Base-by-base conservation (phyloP, 2,329 filamentous ascomycete species). In the Zymoseptoria crescenta region DNA sequence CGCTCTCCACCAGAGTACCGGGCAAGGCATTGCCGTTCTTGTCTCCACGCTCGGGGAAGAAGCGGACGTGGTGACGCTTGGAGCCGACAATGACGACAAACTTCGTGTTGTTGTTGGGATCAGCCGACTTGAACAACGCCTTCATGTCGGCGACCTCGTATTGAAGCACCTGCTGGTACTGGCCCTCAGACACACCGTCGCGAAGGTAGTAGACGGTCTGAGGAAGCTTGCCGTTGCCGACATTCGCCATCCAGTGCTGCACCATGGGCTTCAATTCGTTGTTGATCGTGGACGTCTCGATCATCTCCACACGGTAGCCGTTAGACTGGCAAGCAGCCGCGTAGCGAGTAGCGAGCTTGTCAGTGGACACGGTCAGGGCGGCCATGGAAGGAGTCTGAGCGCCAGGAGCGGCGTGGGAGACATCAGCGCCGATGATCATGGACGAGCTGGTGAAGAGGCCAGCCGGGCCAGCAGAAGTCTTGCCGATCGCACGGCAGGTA, bases 1-100 rank as follows among this genome's bases (percentile, higher is more conserved):
- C 93, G 35, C 80, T 81, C 74, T 97, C 93, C 4, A 99, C 86
- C 0, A 99, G 72, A 0, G 89, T 96, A 2, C 94, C 95, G 0
- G 93, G 93, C 0, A 93, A 73, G 0, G 91, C 83, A 69, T 97
- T 99, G 41, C 80, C 82, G 64, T 96, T 95, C 54, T 80, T 81
- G 70, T 99, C 94, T 5, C 76, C 81, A 59, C 77, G 74, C 53
- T 83, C 81, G 0, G 94, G 93, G 77, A 97, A 97, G 73, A 96
- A 91, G 16, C 94, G 88, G 56, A 96, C 86, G 69, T 96, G 93
- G 66, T 99, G 94, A 2, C 94, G 88, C 81, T 99, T 99, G 1
- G 89, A 92, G 1, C 89, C 92, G 52, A 97, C 83, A 49, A 96
- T 84, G 9, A 96, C 91, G 0, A 91, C 91, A 68, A 96, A 86